Percentiles rank a stretch among this genome's conserved stretches.
phyloP scores from a whole-genome alignment of 2,329 filamentous ascomycete species.

The Metarhizium sp. region DNA sequence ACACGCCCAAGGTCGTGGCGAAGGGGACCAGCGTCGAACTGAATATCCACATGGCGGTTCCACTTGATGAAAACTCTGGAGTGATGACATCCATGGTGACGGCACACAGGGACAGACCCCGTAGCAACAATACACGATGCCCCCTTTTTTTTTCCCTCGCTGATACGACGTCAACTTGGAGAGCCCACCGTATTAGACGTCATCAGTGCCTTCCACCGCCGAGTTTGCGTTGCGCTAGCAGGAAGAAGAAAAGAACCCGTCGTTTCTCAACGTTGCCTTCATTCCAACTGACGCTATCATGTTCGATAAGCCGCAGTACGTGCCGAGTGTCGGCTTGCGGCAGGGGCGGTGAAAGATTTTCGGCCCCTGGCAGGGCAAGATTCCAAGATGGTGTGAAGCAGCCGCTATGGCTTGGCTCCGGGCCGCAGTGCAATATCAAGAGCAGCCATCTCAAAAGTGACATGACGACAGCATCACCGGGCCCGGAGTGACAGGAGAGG shows the following conservation, averaged over 20 bases:
- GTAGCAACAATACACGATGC: not conserved
- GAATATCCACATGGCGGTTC: conserved; percentile 12
- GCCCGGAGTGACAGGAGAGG: too few species aligned
- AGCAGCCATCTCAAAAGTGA: too few species aligned
- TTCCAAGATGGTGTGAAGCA: not conserved
- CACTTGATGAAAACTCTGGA: conserved; percentile 8
- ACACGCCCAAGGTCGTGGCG: not conserved
- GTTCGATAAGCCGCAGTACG: not conserved
- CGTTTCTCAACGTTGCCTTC: not conserved
- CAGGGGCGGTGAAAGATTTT: conserved; percentile 1
- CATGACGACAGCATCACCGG: too few species aligned
- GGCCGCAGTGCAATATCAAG: not conserved
- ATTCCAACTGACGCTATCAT: not conserved
- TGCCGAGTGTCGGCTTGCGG: not conserved
- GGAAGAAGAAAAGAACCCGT: not conserved
- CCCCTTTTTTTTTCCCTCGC: not conserved
- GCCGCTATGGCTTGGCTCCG: not conserved
- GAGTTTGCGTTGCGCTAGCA: not conserved
- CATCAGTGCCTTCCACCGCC: not conserved
- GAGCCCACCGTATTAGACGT: not conserved
- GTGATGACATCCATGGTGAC: conserved; percentile 2
- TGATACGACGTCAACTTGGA: not conserved
- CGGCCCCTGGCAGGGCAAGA: not conserved
- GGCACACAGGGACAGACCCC: conserved; percentile 2
- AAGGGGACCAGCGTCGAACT: conserved; percentile 2